Conservation (phyloP, 2,329 filamentous ascomycete species). For the Ceratocystis papillata region DNA sequence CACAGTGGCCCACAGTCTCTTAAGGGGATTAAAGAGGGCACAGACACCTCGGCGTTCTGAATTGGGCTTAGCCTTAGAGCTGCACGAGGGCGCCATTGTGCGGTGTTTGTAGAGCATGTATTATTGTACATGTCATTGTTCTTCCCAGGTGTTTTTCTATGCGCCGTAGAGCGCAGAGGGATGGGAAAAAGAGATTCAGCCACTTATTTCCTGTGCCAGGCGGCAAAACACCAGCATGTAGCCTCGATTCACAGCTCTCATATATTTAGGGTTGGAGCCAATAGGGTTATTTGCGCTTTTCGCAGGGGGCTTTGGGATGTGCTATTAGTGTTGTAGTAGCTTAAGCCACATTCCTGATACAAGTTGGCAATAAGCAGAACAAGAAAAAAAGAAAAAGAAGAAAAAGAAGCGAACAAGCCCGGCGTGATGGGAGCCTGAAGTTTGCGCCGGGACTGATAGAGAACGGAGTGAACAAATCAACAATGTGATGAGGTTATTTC, state of each 20-base stretch:
- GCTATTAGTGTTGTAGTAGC: neutral
- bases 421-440: too few species aligned
- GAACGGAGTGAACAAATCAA: too few species aligned
- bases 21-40: neutral
- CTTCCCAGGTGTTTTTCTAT: neutral
- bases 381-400: neutral
- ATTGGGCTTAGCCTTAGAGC: neutral
- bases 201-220: too few species aligned
- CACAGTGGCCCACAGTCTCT: neutral
- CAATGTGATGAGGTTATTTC: too few species aligned
- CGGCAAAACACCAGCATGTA: too few species aligned
- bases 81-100: conserved; percentile 11
- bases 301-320: neutral
- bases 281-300: neutral
- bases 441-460: too few species aligned
- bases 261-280: too few species aligned
- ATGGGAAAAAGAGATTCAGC: too few species aligned
- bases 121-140: neutral
- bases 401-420: neutral
- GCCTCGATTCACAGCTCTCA: too few species aligned
- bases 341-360: neutral
- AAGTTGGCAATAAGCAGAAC: neutral
- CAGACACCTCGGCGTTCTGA: conserved; percentile 6
- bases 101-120: neutral
- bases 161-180: too few species aligned